phyloP scores from a whole-genome alignment of 2,329 filamentous ascomycete species.

The Aspergillus floridensis region DNA sequence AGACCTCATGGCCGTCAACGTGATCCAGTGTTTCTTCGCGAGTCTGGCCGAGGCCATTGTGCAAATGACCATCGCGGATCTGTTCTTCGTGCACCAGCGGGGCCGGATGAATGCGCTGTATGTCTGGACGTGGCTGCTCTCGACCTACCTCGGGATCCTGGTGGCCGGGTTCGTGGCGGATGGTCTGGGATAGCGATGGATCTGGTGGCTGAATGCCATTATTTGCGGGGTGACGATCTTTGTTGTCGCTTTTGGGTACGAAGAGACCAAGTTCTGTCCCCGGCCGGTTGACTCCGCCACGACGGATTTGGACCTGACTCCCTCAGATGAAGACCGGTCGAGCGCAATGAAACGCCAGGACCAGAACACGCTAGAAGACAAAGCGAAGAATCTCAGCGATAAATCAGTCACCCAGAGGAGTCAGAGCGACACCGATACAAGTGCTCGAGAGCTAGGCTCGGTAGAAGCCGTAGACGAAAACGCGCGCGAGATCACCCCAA shows the following conservation, averaged over 20 bases:
- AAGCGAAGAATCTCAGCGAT: too few relatives aligned
- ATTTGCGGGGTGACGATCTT: slow-evolving; percentile 40
- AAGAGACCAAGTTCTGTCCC: slow-evolving; percentile 37
- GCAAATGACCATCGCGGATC: slow-evolving; percentile 49
- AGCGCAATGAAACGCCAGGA: too few relatives aligned
- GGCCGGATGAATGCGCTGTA: slow-evolving; percentile 51
- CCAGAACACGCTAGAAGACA: too few relatives aligned
- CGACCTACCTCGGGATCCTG: slow-evolving; percentile 39
- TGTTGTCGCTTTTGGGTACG: slow-evolving; percentile 45
- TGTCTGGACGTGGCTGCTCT: slow-evolving; percentile 33
- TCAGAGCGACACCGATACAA: too few relatives aligned
- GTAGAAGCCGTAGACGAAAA: too few relatives aligned
- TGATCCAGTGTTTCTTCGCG: slow-evolving; percentile 46
- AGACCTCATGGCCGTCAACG: slow-evolving; percentile 47
- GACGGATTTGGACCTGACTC: background rate
- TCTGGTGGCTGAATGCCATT: slow-evolving; percentile 49
- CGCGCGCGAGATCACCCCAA: too few relatives aligned
- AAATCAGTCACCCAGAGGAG: too few relatives aligned
- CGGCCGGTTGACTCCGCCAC: too few relatives aligned
- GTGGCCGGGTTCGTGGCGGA: slow-evolving; percentile 34
- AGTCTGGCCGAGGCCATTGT: slow-evolving; percentile 46
- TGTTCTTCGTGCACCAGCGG: slow-evolving; percentile 51
- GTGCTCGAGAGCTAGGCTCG: too few relatives aligned
- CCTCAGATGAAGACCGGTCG: background rate
- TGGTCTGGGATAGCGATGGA: slow-evolving; percentile 51